phyloP scores from a whole-genome alignment of 2,329 filamentous ascomycete species.

The Cladophialophora yegresii region DNA sequence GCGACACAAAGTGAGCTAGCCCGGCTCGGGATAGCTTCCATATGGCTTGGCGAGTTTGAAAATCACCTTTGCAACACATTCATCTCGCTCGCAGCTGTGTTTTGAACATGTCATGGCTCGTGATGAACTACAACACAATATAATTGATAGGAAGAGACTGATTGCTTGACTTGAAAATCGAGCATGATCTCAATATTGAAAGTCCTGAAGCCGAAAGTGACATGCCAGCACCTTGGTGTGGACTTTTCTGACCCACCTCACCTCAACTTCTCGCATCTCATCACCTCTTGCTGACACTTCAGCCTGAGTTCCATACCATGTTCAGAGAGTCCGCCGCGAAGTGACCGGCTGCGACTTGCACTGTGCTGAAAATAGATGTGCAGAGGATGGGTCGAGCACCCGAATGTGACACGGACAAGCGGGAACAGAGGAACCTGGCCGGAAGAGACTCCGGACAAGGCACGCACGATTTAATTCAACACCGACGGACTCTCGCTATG shows the following conservation, averaged over 20 bases:
- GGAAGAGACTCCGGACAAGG: neutral
- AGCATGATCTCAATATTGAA: conserved; percentile 37
- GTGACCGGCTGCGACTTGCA: neutral
- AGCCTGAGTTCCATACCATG: neutral
- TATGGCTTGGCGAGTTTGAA: neutral
- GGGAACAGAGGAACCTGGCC: neutral
- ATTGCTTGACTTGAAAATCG: conserved; percentile 35
- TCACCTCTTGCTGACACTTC: neutral
- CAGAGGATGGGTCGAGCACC: neutral
- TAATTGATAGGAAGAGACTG: conserved; percentile 55
- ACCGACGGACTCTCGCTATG: neutral
- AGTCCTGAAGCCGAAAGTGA: conserved; percentile 30
- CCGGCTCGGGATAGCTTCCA: conserved; percentile 12
- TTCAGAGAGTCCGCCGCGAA: neutral
- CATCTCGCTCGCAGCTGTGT: neutral
- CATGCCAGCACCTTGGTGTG: neutral
- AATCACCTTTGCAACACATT: neutral
- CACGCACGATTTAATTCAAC: neutral
- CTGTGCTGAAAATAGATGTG: neutral
- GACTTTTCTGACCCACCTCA: neutral
- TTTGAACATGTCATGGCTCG: conserved; percentile 35
- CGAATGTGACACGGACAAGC: neutral
- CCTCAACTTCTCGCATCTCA: neutral
- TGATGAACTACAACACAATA: conserved; percentile 47
- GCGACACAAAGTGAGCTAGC: neutral